Percentiles rank a stretch among this genome's conserved stretches.
These are phyloP conservation scores for Adiantum capillusveneris DNA, from an alignment of 75 land plant species.

Conservation along the genomic window DNA sequence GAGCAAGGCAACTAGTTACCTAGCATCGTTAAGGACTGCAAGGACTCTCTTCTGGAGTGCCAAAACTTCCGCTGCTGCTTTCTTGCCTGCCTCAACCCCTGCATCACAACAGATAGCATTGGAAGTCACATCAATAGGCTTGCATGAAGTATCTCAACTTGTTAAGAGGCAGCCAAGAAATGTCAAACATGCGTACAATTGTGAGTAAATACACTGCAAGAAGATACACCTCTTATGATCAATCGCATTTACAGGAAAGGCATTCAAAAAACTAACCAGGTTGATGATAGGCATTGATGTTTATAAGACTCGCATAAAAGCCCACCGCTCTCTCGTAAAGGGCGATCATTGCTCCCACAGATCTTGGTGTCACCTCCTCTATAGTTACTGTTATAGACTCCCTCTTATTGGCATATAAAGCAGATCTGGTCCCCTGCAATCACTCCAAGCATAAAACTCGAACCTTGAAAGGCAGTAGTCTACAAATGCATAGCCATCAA, in stretches of 20 bases:
- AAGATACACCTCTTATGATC: no score
- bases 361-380: conserved; percentile 79
- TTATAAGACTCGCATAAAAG: conserved; percentile 79
- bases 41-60: conserved; percentile 92
- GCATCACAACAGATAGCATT: no score
- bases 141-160: no score
- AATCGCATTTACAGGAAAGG: no score
- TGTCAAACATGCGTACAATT: no score
- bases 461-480: no score
- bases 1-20: conserved; percentile 24
- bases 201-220: no score
- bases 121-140: no score
- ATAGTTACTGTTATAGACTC: conserved; percentile 91
- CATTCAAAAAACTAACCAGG: conserved; percentile 78
- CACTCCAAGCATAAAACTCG: no score
- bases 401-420: conserved; percentile 79
- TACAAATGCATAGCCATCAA: no score
- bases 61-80: conserved; percentile 92
- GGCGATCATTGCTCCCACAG: conserved; percentile 82
- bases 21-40: conserved; percentile 78
- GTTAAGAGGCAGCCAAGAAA: no score
- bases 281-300: conserved; percentile 96
- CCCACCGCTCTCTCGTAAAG: conserved; percentile 96
- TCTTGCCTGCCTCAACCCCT: conserved; percentile 99
- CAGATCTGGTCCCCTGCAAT: conserved; percentile 84